These are phyloP conservation scores for Physcomitrellopsis africana DNA, from an alignment of 225 moss, liverwort and hornwort species.

Conservation along the genomic window DNA sequence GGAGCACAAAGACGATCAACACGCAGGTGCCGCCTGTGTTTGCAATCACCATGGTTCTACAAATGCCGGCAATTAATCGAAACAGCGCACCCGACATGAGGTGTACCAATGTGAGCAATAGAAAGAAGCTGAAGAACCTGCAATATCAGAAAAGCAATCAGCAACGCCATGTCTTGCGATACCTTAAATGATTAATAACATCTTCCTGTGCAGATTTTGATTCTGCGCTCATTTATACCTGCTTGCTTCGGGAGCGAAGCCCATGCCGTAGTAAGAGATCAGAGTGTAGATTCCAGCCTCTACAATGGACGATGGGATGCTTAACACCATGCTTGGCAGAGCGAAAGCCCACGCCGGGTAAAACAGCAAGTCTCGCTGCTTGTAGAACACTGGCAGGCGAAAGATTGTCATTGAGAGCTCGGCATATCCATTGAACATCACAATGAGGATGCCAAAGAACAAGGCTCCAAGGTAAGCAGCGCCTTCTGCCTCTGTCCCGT, in stretches of 20 bases:
- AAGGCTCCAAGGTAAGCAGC: slow-evolving; percentile 54
- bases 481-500: slow-evolving; percentile 44
- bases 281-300: slow-evolving; percentile 54
- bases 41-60: slow-evolving; percentile 65
- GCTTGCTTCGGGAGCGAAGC: slow-evolving; percentile 57
- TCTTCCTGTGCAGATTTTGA: too few species aligned
- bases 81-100: slow-evolving; percentile 66
- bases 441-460: slow-evolving; percentile 58
- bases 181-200: too few species aligned
- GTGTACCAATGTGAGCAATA: slow-evolving; percentile 58
- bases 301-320: slow-evolving; percentile 54
- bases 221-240: slow-evolving; percentile 39
- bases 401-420: slow-evolving; percentile 62
- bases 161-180: slow-evolving; percentile 23
- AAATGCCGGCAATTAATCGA: slow-evolving; percentile 68
- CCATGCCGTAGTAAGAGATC: slow-evolving; percentile 66
- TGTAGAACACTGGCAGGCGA: slow-evolving; percentile 69
- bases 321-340: slow-evolving; percentile 47
- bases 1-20: slow-evolving; percentile 55
- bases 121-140: slow-evolving; percentile 72
- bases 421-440: slow-evolving; percentile 73
- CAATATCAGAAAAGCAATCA: slow-evolving; percentile 26
- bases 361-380: slow-evolving; percentile 69
- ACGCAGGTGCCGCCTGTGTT: slow-evolving; percentile 70
- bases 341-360: slow-evolving; percentile 71